Evolutionary conservation across 192 early-diverging fungal species (phyloP).

Genomic region (Backusella australiensis): DNA sequence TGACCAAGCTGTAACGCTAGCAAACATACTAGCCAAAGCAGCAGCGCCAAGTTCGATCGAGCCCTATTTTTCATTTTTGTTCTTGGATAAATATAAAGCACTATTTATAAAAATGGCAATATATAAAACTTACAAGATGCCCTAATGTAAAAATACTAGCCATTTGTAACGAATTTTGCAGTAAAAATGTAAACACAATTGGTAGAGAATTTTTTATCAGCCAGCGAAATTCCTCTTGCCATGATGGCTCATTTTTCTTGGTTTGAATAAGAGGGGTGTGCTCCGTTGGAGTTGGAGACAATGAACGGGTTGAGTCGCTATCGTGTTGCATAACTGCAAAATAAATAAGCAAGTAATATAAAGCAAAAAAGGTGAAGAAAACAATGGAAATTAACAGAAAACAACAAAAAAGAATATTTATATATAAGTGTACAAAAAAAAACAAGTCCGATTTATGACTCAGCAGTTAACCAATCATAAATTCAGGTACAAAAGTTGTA

Average conservation of each 20-base stretch:
- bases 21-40: slow-evolving; percentile 72
- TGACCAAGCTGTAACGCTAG: slow-evolving; percentile 63
- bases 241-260: slow-evolving; percentile 1
- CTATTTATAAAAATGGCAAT: background rate
- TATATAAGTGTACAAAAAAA: background rate
- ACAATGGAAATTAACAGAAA: background rate
- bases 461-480: background rate
- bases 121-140: slow-evolving; percentile 17
- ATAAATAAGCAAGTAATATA: background rate
- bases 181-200: slow-evolving; percentile 26
- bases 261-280: background rate
- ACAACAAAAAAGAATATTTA: background rate
- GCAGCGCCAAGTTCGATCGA: slow-evolving; percentile 63
- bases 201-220: slow-evolving; percentile 35
- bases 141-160: slow-evolving; percentile 29
- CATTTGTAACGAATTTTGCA: slow-evolving; percentile 32
- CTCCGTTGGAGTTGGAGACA: slow-evolving; percentile 6
- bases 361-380: background rate
- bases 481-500: background rate
- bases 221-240: slow-evolving; percentile 21
- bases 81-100: background rate
- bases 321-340: background rate
- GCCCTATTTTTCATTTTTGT: slow-evolving; percentile 23
- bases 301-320: background rate
- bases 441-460: background rate